phyloP scores from a whole-genome alignment of 2,329 filamentous ascomycete species.

The Mariannaea elegans region DNA sequence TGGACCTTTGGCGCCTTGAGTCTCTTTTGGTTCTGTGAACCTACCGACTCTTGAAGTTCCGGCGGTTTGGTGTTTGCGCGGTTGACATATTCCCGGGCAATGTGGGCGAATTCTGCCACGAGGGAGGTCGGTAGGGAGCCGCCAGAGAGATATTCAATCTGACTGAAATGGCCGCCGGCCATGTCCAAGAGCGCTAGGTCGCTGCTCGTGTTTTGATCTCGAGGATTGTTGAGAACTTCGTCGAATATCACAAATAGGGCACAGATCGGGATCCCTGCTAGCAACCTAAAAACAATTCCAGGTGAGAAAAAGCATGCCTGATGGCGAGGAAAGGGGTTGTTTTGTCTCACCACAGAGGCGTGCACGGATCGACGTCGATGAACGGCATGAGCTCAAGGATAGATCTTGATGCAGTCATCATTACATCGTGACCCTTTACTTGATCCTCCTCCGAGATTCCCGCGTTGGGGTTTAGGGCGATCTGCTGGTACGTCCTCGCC shows the following conservation, averaged over 20 bases:
- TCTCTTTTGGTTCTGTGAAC: too few relatives aligned
- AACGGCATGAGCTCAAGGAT: constrained; percentile 46
- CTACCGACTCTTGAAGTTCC: too few relatives aligned
- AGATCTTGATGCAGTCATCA: constrained; percentile 42
- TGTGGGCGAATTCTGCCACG: not conserved
- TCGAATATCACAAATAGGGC: constrained; percentile 4
- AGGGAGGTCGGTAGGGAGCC: not conserved
- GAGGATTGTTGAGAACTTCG: constrained; percentile 2
- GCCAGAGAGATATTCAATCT: not conserved
- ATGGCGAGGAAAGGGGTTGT: too few relatives aligned
- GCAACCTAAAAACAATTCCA: not conserved
- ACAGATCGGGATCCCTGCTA: not conserved
- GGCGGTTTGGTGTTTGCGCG: too few relatives aligned
- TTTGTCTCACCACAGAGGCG: constrained; percentile 48
- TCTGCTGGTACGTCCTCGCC: too few relatives aligned
- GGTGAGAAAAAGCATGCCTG: too few relatives aligned
- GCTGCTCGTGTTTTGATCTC: not conserved
- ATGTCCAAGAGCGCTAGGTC: not conserved
- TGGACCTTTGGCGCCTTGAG: too few relatives aligned
- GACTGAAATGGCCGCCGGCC: not conserved
- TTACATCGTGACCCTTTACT: too few relatives aligned
- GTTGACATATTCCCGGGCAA: too few relatives aligned
- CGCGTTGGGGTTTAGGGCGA: too few relatives aligned
- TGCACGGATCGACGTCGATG: constrained; percentile 45
- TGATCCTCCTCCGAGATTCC: too few relatives aligned